These are phyloP conservation scores for Angomonas desouzai DNA, from an alignment of 208 protist genomes.

Conservation along the genomic window DNA sequence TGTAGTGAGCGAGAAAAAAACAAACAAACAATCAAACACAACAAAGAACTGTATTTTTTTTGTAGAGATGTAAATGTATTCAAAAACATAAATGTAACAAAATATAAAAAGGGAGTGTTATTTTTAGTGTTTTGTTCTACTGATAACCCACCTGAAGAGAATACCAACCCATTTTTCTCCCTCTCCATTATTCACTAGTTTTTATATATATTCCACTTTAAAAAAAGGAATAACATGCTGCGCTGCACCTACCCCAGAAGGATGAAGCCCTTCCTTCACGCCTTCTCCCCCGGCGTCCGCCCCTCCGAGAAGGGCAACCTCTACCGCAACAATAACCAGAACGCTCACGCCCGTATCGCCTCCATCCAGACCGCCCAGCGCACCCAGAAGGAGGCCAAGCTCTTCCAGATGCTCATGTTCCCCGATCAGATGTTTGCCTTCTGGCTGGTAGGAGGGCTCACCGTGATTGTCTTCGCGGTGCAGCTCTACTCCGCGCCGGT, in stretches of 20 bases:
- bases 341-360: conserved; percentile 64
- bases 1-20: conserved; percentile 3
- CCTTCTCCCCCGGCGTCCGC: conserved; percentile 71
- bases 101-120: no score
- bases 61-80: no score
- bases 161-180: no score
- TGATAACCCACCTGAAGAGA: no score
- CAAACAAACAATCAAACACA: background rate
- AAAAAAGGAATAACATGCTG: conserved; percentile 35
- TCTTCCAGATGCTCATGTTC: conserved; percentile 52
- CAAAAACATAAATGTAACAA: no score
- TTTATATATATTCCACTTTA: no score
- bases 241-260: conserved; percentile 25
- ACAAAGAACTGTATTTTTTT: no score
- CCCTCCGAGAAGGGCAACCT: conserved; percentile 83
- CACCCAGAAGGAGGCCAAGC: conserved; percentile 38
- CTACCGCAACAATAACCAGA: conserved; percentile 88
- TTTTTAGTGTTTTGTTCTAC: no score
- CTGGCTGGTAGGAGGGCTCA: background rate
- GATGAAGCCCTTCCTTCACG: conserved; percentile 83
- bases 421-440: conserved; percentile 71
- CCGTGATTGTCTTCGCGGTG: background rate
- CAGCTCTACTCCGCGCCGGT: background rate
- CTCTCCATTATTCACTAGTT: no score
- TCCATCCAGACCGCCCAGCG: conserved; percentile 67